Evolutionary conservation across 1,139 yeast species (phyloP).

Genomic region (Candida sojae): DNA sequence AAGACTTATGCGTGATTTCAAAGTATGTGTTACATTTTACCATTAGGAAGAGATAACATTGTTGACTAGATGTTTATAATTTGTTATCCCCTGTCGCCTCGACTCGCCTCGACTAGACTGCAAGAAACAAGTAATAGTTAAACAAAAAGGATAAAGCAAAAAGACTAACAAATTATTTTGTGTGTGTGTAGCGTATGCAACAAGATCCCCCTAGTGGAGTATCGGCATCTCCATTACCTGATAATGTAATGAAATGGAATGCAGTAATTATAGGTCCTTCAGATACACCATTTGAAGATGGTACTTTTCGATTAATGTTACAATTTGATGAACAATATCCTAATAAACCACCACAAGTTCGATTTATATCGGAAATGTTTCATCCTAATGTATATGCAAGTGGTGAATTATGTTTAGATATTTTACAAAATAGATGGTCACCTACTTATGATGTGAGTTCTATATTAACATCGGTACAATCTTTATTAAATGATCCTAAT

Average conservation of each 20-base stretch:
- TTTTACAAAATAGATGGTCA: slow-evolving; percentile 95
- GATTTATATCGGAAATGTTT: slow-evolving; percentile 91
- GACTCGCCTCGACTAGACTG: not conserved
- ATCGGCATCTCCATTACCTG: slow-evolving; percentile 95
- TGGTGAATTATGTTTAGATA: slow-evolving; percentile 95
- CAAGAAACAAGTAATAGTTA: not conserved
- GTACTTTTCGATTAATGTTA: slow-evolving; percentile 83
- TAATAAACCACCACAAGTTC: slow-evolving; percentile 92
- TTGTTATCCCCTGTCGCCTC: too few species aligned
- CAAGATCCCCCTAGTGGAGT: slow-evolving; percentile 98
- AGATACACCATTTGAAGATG: slow-evolving; percentile 98
- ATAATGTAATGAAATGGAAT: slow-evolving; percentile 96
- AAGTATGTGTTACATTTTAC: slow-evolving; percentile 46
- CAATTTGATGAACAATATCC: slow-evolving; percentile 98
- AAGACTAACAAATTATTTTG: not conserved
- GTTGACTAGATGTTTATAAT: too few species aligned
- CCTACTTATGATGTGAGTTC: slow-evolving; percentile 99
- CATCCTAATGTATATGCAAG: slow-evolving; percentile 97
- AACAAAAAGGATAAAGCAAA: not conserved
- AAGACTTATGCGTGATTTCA: slow-evolving; percentile 97
- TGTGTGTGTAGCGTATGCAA: slow-evolving; percentile 70
- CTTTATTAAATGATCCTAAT: slow-evolving; percentile 92
- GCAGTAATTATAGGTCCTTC: slow-evolving; percentile 98
- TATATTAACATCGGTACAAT: slow-evolving; percentile 83
- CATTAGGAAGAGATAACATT: not conserved